Percentiles rank a stretch among this genome's conserved stretches.
These are phyloP conservation scores for Nepenthes gracilis DNA, from an alignment of 148 eudicot species.

Conservation along the genomic window DNA sequence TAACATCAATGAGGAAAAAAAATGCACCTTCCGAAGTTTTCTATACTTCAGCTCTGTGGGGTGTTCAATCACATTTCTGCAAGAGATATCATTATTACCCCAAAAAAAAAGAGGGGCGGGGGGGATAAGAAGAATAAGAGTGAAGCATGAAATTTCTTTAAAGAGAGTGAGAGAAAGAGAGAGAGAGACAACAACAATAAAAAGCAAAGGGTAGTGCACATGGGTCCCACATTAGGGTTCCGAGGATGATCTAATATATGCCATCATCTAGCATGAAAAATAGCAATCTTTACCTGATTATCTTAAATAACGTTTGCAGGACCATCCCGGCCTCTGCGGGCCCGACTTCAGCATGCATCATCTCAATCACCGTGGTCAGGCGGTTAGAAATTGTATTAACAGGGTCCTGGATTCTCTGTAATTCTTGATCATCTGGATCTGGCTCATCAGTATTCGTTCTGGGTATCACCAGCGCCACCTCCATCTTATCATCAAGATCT, in stretches of 20 bases:
- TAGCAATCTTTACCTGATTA: conserved; percentile 37
- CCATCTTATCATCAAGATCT: conserved; percentile 19
- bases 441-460: conserved; percentile 29
- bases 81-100: conserved; percentile 7
- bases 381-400: conserved; percentile 36
- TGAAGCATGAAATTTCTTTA: no score
- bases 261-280: no score
- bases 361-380: conserved; percentile 50
- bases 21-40: conserved; percentile 69
- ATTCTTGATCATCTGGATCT: conserved; percentile 61
- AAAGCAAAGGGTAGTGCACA: no score
- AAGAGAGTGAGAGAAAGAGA: no score
- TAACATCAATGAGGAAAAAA: background rate
- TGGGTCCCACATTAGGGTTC: no score
- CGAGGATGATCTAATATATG: no score
- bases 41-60: conserved; percentile 64
- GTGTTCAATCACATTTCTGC: conserved; percentile 73
- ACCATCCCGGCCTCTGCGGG: conserved; percentile 32
- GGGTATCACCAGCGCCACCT: conserved; percentile 3
- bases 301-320: conserved; percentile 66
- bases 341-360: conserved; percentile 37
- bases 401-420: conserved; percentile 77
- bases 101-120: background rate
- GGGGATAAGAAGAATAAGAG: no score
- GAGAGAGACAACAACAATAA: no score